Evolutionary conservation across 495 filamentous ascomycete species (phyloP), one percentile per base, ranked within the genome.

Genomic region (Penicillium pancosmium): DNA sequence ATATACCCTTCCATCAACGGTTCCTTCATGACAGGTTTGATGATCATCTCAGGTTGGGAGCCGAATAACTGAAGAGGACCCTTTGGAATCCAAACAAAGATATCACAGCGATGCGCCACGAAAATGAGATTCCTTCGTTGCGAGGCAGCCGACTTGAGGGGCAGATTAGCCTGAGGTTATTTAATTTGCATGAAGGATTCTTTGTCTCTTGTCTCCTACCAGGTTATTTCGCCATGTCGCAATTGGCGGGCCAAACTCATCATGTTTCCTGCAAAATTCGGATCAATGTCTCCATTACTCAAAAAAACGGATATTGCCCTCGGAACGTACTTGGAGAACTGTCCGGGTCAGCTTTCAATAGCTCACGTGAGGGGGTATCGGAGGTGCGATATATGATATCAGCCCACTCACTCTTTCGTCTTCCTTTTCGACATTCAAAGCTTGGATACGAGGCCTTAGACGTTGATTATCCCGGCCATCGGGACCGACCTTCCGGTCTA

Each of bases 11-110:
- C 57, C 1, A 84, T 68, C 11, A 58, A 46, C 2, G 75, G 64
- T 1, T 74, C 66, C 27, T 84, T 85, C 54, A 77, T 73, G 1
- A 79, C 80, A 0, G 91, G 90, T 15, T 76, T 77, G 15, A 98
- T 77, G 15, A 89, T 84, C 55, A 93, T 76, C 50, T 82, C 78
- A 5, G 91, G 86, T 33, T 78, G 68, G 0, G 73, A 64, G 0
- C 88, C 81, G 9, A 97, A 71, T 1, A 66, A 69, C 63, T 93
- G 88, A 5, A 82, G 78, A 8, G 88, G 83, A 55, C 84, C 89
- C 21, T 71, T 74, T 0, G 93, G 93, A 36, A 83, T 76, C 72
- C 86, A 94, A 54, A 95, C 83, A 61, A 91, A 82, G 9, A 98
- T 88, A 44, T 84, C 74, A 43, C 86, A 80, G 25, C 73, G 68